Conservation (phyloP, 208 protist genomes). For the Leishmania martiniquensis region DNA sequence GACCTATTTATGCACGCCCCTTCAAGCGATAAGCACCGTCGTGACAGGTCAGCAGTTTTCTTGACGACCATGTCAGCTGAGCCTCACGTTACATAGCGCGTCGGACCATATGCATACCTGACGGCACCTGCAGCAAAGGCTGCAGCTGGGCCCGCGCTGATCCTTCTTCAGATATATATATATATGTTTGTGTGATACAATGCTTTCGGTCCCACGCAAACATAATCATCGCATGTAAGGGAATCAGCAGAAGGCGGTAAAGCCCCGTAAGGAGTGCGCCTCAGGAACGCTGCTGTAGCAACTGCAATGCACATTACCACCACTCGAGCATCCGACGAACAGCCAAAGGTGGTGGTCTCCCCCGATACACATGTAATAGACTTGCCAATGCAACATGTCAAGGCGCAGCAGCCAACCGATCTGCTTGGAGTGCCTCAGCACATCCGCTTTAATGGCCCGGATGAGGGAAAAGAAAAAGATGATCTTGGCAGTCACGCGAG, state of each 20-base stretch:
- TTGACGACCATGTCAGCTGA: not conserved
- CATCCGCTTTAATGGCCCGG: slow-evolving; percentile 87
- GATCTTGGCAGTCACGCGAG: slow-evolving; percentile 83
- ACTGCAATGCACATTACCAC: slow-evolving; percentile 85
- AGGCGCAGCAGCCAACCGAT: slow-evolving; percentile 93
- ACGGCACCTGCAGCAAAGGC: slow-evolving; percentile 54
- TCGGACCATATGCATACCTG: slow-evolving; percentile 67
- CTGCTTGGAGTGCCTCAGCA: slow-evolving; percentile 93
- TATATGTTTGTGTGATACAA: no score
- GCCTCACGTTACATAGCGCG: slow-evolving; percentile 35
- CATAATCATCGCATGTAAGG: slow-evolving; percentile 69
- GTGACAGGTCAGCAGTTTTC: not conserved
- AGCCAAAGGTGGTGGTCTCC: slow-evolving; percentile 93
- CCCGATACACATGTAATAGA: slow-evolving; percentile 93
- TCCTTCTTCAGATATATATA: no score
- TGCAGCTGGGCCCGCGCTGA: slow-evolving; percentile 54
- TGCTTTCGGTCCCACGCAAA: slow-evolving; percentile 41
- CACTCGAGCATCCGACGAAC: slow-evolving; percentile 85
- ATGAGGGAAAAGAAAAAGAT: slow-evolving; percentile 95
- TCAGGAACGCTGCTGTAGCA: slow-evolving; percentile 88
- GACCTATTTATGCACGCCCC: no score
- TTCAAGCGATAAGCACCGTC: not conserved
- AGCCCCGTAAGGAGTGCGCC: slow-evolving; percentile 90
- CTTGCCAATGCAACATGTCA: slow-evolving; percentile 63
- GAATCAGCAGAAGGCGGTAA: slow-evolving; percentile 85